A percentile compares a stretch with the other conserved stretches of the same genome.
Conservation (phyloP, 192 early-diverging fungal species). For the Coemansia furcata region DNA sequence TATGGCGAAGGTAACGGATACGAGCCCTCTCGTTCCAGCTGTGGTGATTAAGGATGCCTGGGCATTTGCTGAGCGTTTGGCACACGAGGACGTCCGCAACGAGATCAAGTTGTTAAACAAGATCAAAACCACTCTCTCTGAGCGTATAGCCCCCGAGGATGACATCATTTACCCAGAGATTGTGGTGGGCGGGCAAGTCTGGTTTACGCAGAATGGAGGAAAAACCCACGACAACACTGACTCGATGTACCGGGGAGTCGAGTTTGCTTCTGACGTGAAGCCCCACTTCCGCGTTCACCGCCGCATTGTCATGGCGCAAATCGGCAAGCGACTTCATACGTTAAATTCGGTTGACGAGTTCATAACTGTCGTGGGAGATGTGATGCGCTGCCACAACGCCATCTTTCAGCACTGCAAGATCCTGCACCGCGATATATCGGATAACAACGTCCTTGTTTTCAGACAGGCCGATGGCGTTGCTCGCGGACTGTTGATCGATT, state of each 20-base stretch:
- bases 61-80: neutral
- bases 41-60: slow-evolving; percentile 17
- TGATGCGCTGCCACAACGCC: slow-evolving; percentile 17
- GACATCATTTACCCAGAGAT: neutral
- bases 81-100: neutral
- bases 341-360: too few species aligned
- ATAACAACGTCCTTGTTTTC: slow-evolving; percentile 25
- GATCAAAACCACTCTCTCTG: neutral
- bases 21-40: neutral
- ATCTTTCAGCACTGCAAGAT: slow-evolving; percentile 13
- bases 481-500: slow-evolving; percentile 26
- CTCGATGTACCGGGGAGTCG: neutral
- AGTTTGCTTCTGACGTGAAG: too few species aligned
- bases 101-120: neutral
- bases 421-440: slow-evolving; percentile 31
- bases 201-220: neutral
- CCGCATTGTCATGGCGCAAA: too few species aligned
- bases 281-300: neutral
- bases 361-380: slow-evolving; percentile 14
- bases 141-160: neutral
- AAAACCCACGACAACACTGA: neutral
- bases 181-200: neutral
- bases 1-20: neutral
- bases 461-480: neutral
- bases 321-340: too few species aligned